Evolutionary conservation across 805 yeast genomes (phyloP).

Genomic region (Candida taoyuanica): DNA sequence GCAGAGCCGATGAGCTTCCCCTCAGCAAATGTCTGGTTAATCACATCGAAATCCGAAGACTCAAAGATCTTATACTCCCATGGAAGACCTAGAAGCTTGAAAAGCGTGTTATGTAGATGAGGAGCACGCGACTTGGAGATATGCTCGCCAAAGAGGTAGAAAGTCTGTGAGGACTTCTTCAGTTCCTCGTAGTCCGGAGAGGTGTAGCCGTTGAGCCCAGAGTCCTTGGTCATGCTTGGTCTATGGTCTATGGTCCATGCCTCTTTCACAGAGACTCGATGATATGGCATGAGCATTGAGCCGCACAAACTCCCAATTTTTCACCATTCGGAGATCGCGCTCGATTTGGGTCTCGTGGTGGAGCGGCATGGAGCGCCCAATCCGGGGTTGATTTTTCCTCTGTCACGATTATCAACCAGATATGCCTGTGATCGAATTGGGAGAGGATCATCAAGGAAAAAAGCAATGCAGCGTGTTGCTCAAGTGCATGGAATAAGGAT

Average conservation of each 20-base stretch:
- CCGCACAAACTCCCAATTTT: too few relatives aligned
- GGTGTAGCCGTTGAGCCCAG: neutral
- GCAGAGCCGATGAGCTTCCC: conserved; percentile 22
- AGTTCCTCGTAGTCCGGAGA: conserved; percentile 6
- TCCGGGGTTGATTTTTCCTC: neutral
- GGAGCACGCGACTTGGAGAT: conserved; percentile 24
- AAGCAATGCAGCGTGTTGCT: neutral
- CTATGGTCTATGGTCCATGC: too few relatives aligned
- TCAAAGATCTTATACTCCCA: conserved; percentile 24
- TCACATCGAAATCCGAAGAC: conserved; percentile 17
- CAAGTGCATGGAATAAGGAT: neutral
- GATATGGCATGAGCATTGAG: too few relatives aligned
- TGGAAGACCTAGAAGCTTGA: conserved; percentile 14
- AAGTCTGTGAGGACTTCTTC: conserved; percentile 10
- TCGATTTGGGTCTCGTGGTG: conserved; percentile 1
- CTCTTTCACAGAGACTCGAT: too few relatives aligned
- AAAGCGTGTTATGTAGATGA: conserved; percentile 21
- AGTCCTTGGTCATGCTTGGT: conserved; percentile 5
- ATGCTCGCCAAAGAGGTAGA: conserved; percentile 25
- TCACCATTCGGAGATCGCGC: conserved; percentile 5
- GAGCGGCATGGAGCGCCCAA: too few relatives aligned
- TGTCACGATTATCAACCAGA: too few relatives aligned
- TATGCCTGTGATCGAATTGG: too few relatives aligned
- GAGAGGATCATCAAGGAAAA: too few relatives aligned
- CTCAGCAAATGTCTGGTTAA: conserved; percentile 11